Conservation (phyloP, 108 stramenopile genomes). For the Fragilaria radians region DNA sequence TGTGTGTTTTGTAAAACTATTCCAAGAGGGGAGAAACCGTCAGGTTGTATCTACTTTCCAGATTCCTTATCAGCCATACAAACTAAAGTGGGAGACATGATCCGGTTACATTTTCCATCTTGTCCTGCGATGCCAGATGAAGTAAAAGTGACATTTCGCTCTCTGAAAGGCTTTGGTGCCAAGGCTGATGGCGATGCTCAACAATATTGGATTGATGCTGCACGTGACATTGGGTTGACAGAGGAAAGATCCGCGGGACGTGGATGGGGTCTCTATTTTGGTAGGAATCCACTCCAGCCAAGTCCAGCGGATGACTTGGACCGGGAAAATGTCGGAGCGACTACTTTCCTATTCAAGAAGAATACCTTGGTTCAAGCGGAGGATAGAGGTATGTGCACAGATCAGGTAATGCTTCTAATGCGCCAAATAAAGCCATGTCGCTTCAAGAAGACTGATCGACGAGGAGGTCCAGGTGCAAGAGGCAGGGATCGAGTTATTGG, state of each 20-base stretch:
- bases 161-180: conserved; percentile 55
- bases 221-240: conserved; percentile 60
- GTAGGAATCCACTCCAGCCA: conserved; percentile 53
- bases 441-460: conserved; percentile 67
- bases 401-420: conserved; percentile 63
- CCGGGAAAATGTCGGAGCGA: conserved; percentile 24
- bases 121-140: conserved; percentile 64
- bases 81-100: conserved; percentile 66
- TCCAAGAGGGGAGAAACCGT: conserved; percentile 26
- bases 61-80: conserved; percentile 43
- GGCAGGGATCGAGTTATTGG: conserved; percentile 61
- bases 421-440: conserved; percentile 71
- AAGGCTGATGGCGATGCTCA: conserved; percentile 56
- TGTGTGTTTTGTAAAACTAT: conserved; percentile 68
- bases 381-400: conserved; percentile 59
- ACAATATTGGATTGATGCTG: conserved; percentile 74
- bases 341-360: conserved; percentile 16
- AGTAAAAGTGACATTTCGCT: conserved; percentile 50
- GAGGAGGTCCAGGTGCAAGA: conserved; percentile 51
- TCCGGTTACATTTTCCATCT: conserved; percentile 61
- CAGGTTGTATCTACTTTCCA: conserved; percentile 60
- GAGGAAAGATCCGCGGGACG: conserved; percentile 32
- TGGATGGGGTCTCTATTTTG: conserved; percentile 52
- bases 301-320: conserved; percentile 77
- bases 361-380: conserved; percentile 37